Evolutionary conservation across 352 stramenopile genomes (phyloP).

Genomic region (Paralagenidium karlingii): DNA sequence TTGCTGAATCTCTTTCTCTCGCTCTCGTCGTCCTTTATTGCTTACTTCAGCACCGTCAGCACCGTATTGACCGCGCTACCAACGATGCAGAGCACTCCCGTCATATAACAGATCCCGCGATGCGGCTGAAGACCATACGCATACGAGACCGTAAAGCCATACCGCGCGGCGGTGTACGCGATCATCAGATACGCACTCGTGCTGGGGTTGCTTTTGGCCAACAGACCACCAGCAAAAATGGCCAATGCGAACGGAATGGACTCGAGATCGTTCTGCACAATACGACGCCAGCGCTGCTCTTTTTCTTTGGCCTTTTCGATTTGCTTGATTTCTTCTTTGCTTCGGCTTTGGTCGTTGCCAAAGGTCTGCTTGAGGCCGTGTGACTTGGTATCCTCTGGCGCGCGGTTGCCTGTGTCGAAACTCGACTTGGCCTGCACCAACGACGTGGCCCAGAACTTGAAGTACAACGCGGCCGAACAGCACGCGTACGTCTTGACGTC

Average conservation of each 20-base stretch:
- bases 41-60: too few species aligned
- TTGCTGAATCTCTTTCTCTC: too few species aligned
- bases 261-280: conserved; percentile 24
- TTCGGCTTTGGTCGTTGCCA: conserved; percentile 13
- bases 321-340: too few species aligned
- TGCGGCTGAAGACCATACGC: conserved; percentile 28
- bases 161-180: conserved; percentile 20
- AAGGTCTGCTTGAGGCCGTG: conserved; percentile 29
- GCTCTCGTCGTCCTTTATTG: too few species aligned
- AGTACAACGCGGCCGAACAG: conserved; percentile 20
- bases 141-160: conserved; percentile 29
- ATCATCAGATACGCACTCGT: conserved; percentile 21
- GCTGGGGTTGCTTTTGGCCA: conserved; percentile 7
- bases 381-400: conserved; percentile 17
- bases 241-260: conserved; percentile 18
- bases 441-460: conserved; percentile 23
- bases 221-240: conserved; percentile 8
- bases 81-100: too few species aligned
- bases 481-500: conserved; percentile 22
- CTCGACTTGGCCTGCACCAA: conserved; percentile 18
- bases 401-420: conserved; percentile 19
- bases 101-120: conserved; percentile 19
- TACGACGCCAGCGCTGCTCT: conserved; percentile 20
- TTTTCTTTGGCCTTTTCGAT: conserved; percentile 10
- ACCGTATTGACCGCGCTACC: too few species aligned